These are phyloP conservation scores for Pythium diclinum DNA, from an alignment of 352 stramenopile genomes.

Conservation along the genomic window DNA sequence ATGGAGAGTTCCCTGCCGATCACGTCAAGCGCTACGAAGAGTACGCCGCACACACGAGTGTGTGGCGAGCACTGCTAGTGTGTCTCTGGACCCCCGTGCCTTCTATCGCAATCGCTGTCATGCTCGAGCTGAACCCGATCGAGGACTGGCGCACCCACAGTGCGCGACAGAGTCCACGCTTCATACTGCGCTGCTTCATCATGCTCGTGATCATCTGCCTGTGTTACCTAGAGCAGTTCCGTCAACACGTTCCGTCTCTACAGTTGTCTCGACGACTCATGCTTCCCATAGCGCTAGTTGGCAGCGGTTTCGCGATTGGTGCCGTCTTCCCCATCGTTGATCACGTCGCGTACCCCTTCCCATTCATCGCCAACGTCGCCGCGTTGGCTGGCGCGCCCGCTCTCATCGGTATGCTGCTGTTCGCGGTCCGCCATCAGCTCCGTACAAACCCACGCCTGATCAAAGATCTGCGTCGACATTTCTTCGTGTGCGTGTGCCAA, in stretches of 20 bases:
- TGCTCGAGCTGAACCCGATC: slow-evolving; percentile 1
- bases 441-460: neutral
- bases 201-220: neutral
- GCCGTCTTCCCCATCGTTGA: neutral
- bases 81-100: slow-evolving; percentile 20
- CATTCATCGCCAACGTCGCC: neutral
- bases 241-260: slow-evolving; percentile 11
- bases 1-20: slow-evolving; percentile 29
- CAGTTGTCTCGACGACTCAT: slow-evolving; percentile 5
- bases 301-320: too few species aligned
- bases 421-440: neutral
- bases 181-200: slow-evolving; percentile 5
- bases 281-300: neutral
- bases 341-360: neutral
- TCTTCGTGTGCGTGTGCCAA: neutral
- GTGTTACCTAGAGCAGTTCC: slow-evolving; percentile 18
- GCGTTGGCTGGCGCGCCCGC: neutral
- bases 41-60: slow-evolving; percentile 11
- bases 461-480: neutral
- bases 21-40: slow-evolving; percentile 19
- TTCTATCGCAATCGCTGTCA: slow-evolving; percentile 8
- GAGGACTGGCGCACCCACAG: slow-evolving; percentile 8
- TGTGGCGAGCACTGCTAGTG: neutral
- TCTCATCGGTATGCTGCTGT: neutral
- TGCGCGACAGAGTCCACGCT: neutral